Percentiles rank a stretch among this genome's conserved stretches.
These are phyloP conservation scores for Venturia oleaginea DNA, from an alignment of 2,329 filamentous ascomycete species.

Conservation along the genomic window DNA sequence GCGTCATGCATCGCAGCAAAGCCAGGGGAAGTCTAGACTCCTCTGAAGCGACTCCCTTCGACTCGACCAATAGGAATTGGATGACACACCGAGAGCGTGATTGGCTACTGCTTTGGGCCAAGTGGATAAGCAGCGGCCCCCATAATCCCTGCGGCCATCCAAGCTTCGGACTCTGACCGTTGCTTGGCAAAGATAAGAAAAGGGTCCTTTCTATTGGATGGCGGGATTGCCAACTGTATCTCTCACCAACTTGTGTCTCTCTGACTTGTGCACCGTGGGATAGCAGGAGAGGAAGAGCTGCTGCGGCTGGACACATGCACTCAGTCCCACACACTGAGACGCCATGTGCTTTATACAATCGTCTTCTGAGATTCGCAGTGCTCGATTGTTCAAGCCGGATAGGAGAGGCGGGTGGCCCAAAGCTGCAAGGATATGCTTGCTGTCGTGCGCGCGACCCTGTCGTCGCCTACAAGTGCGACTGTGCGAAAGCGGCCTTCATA, in stretches of 20 bases:
- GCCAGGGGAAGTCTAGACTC: neutral
- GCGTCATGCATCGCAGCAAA: neutral
- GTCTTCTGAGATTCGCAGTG: too few species aligned
- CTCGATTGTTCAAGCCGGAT: too few species aligned
- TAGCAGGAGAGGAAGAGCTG: too few species aligned
- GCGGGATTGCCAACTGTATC: neutral
- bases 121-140: neutral
- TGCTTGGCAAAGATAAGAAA: slow-evolving; percentile 4
- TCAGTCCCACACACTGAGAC: too few species aligned
- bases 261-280: too few species aligned
- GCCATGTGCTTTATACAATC: too few species aligned
- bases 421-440: neutral
- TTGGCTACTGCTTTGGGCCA: neutral
- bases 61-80: neutral
- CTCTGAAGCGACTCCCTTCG: neutral
- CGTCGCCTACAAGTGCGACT: neutral
- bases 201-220: neutral
- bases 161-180: neutral
- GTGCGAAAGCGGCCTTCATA: neutral
- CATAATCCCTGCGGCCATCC: neutral
- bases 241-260: neutral
- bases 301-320: too few species aligned
- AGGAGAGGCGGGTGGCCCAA: too few species aligned
- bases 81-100: neutral
- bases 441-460: neutral